Base-by-base conservation (phyloP, 2,329 filamentous ascomycete species). In the Ascochyta pisi region DNA sequence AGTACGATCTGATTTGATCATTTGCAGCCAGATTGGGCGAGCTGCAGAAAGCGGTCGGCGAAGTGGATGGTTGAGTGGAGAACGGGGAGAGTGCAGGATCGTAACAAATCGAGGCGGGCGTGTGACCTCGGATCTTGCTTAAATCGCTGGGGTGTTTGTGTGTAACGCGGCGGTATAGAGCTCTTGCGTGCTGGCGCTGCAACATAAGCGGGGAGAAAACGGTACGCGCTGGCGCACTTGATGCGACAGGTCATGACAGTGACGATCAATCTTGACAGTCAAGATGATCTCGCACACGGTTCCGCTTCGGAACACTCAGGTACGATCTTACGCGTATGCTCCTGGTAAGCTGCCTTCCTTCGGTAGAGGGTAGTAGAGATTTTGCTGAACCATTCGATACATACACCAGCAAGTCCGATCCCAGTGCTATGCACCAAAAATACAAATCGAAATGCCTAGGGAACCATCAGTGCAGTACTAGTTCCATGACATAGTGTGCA, bases 1-100 rank as follows among this genome's bases (percentile, higher is more conserved):
- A 51, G 53, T 46, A 50, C 33, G 38, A 54, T 37, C 42, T 51
- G 53, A 51, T 56, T 47, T 56, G 53, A 47, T 43, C 47, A 56
- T 44, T 33, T 5, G 6, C 31, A 9, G 15, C 53, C 43, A n/a
- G 8, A 42, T 51, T 23, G 38, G 26, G 53, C 53, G 47, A 51
- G 37, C 53, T 56, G 53, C 53, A 56, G 35, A 23, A 47, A 43
- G 19, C 26, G 43, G 47, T 56, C 53, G 53, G 47, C 53, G 53
- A 56, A 26, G 37, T 51, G 12, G 33, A 56, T 22, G 40, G 26
- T 10, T 3, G 40, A 31, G 40, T 43, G 40, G 40, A 9, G 26
- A 31, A 10, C 26, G 15, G 40, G 4, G 6, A 22, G 26, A 26
- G 19, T 38, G 47, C 47, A 41, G 38, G 48, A 56, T 56, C 53